Base-by-base conservation (phyloP, 2,329 filamentous ascomycete species). In the Cercospora canescens region DNA sequence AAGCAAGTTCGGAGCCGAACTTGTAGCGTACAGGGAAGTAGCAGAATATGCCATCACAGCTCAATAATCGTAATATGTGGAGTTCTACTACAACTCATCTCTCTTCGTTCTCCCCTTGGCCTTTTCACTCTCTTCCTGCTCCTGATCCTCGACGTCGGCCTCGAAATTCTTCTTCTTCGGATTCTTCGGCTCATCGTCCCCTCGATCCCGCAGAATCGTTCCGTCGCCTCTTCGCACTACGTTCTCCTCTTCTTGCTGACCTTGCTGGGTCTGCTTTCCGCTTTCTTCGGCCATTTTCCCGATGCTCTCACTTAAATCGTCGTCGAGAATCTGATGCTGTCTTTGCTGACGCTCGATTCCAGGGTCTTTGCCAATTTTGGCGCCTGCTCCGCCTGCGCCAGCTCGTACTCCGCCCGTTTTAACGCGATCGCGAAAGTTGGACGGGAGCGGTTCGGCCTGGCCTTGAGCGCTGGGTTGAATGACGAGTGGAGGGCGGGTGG, bases 101-200 rank as follows among this genome's bases (percentile, higher is more conserved):
- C 74, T 71, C 65, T 74, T 75, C 59, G 64, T 62, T 50, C 48
- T 50, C 37, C 52, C 28, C 50, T 64, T 60, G 11, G 56, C 32
- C 14, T 48, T 50, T 9, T 65, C 69, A 54, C 73, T 66, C 16
- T 69, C 65, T 50, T 69, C 70, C 24, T 72, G 71, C 68, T 73
- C 74, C 54, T 63, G 67, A 63, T 74, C 75, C 67, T 81, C 79
- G 50, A 72, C 76, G 32, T 80, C 77, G 64, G 86, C 86, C 69
- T 88, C 86, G 81, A 86, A 87, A 78, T 85, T 84, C 78, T 86
- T 84, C 80, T 89, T 89, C 80, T 85, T 88, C 6, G 86, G 85
- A 75, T 89, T 89, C 30, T 76, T 72, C 28, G 76, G 79, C 69
- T 74, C 77, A 11, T 60, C 56, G 7, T 34, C 63, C 6, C 70